Percentiles rank a stretch among this genome's conserved stretches.
These are phyloP conservation scores for Aspergillus ibericus DNA, from an alignment of 2,329 filamentous ascomycete species.

Conservation along the genomic window DNA sequence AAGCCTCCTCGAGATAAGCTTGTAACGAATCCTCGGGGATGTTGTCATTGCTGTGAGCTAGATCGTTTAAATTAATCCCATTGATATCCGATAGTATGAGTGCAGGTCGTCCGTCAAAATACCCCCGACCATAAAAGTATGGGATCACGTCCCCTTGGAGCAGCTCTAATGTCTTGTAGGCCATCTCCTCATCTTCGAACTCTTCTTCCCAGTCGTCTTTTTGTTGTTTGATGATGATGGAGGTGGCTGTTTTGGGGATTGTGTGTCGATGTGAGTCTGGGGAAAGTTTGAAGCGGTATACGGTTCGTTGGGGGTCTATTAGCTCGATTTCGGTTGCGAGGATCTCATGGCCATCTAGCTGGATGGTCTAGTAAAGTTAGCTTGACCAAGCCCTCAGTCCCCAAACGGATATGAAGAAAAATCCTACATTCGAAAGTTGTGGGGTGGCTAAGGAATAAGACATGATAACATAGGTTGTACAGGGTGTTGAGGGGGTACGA, in stretches of 20 bases:
- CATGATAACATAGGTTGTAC: background rate
- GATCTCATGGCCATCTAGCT: background rate
- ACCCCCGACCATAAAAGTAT: background rate
- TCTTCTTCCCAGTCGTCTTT: background rate
- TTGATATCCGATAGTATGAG: background rate
- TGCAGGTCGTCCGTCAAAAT: background rate
- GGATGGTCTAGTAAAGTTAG: background rate
- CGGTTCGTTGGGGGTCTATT: background rate
- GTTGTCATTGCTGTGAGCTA: background rate
- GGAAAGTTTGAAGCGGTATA: background rate
- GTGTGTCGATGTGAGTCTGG: background rate
- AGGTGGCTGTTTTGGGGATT: background rate
- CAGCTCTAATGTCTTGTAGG: background rate
- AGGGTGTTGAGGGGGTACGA: background rate
- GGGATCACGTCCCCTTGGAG: background rate
- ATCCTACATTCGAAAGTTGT: background rate
- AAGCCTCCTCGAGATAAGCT: background rate
- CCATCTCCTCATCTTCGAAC: background rate
- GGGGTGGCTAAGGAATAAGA: background rate
- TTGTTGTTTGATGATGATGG: background rate
- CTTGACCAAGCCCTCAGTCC: too few relatives aligned
- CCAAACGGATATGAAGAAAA: background rate
- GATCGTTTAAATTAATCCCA: background rate
- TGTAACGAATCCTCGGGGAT: background rate
- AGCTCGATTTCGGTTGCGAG: background rate